These are phyloP conservation scores for Russula dissimulans DNA, from an alignment of 768 basidiomycete species.

Conservation along the genomic window DNA sequence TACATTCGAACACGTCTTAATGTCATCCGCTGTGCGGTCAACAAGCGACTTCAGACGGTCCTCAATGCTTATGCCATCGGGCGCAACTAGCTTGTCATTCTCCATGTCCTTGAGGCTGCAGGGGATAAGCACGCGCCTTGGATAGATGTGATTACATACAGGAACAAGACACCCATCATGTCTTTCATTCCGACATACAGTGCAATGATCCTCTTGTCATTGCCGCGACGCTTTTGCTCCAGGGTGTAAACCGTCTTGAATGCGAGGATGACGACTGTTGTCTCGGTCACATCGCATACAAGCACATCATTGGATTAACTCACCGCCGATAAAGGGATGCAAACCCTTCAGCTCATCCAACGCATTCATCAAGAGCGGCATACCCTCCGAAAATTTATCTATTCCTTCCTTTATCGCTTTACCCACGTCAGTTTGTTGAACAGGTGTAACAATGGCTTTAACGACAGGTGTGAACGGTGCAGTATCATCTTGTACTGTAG, in stretches of 20 bases:
- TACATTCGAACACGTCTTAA: constrained; percentile 26
- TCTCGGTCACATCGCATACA: background rate
- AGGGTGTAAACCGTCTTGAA: constrained; percentile 42
- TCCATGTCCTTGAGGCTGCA: constrained; percentile 27
- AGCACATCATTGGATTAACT: background rate
- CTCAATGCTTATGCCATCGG: constrained; percentile 29
- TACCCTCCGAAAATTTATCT: constrained; percentile 20
- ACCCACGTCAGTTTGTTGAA: background rate
- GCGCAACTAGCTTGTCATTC: constrained; percentile 25
- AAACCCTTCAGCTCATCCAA: constrained; percentile 25
- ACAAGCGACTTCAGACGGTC: constrained; percentile 29
- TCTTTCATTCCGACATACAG: constrained; percentile 44
- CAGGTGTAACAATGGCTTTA: background rate
- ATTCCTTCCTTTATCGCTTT: constrained; percentile 18
- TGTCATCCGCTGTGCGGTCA: constrained; percentile 24
- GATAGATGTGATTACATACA: background rate
- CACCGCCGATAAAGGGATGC: constrained; percentile 26
- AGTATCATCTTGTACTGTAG: background rate
- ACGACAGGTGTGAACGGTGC: background rate
- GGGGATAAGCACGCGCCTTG: background rate
- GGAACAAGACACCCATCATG: constrained; percentile 29
- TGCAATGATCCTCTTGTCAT: constrained; percentile 39
- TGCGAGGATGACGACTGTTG: constrained; percentile 38
- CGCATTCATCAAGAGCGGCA: constrained; percentile 24
- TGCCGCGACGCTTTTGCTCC: constrained; percentile 40